phyloP scores from a whole-genome alignment of 208 protist species.

The Acanthamoeba castellanii region DNA sequence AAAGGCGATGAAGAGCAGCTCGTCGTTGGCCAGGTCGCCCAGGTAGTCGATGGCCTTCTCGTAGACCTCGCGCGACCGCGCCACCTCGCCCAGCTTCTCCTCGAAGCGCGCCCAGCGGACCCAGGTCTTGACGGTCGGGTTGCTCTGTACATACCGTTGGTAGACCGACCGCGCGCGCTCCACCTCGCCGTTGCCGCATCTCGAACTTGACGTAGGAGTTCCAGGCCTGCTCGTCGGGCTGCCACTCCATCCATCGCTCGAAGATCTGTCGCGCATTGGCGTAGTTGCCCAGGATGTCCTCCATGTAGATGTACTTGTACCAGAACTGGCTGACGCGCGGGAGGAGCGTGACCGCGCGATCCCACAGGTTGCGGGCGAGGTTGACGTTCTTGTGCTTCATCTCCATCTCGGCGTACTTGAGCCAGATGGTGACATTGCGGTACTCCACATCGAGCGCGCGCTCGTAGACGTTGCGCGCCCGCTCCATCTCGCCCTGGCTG shows the following conservation, averaged over 20 bases:
- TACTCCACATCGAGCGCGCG: constrained; percentile 95
- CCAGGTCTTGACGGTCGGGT: constrained; percentile 89
- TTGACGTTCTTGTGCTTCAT: constrained; percentile 97
- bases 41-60: constrained; percentile 83
- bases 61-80: constrained; percentile 78
- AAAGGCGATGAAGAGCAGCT: constrained; percentile 91
- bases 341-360: constrained; percentile 96
- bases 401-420: constrained; percentile 99
- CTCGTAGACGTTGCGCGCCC: constrained; percentile 97
- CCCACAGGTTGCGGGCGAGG: constrained; percentile 97
- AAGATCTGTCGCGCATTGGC: constrained; percentile 94
- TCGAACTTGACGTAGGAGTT: constrained; percentile 96
- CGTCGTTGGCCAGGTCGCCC: constrained; percentile 82
- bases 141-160: constrained; percentile 77
- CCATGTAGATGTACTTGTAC: constrained; percentile 95
- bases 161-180: constrained; percentile 86
- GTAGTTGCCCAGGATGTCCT: constrained; percentile 97
- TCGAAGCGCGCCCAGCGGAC: constrained; percentile 94
- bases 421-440: constrained; percentile 93
- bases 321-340: constrained; percentile 97
- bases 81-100: constrained; percentile 83
- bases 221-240: constrained; percentile 94
- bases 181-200: constrained; percentile 85
- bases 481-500: constrained; percentile 94
- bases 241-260: constrained; percentile 96